Base-by-base conservation (phyloP, 2,329 filamentous ascomycete genomes). In the Fusarium goolgardi region DNA sequence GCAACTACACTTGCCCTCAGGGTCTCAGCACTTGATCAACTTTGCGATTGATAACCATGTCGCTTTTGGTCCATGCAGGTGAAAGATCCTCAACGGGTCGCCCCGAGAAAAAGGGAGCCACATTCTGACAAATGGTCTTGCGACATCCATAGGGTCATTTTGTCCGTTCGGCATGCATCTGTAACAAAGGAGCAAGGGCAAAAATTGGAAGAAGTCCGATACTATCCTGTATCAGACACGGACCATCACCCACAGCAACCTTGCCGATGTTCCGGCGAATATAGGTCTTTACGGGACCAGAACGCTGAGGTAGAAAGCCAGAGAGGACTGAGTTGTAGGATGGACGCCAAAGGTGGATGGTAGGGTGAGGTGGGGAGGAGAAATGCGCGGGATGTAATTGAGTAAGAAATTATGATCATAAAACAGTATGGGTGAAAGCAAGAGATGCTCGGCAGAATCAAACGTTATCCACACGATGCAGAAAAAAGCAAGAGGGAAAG, bases 1-100 rank as follows among this genome's bases (percentile, higher is more conserved):
- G 45, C 21, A 13, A 35, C 23, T 25, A 12, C 32, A 50, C 32
- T 37, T 25, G 21, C 34, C 32, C 16, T 25, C 15, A 23, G 11
- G 37, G 21, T 49, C 23, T 27, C 47, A 51, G 23, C 23, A 21
- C 46, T 27, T 16, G 23, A 27, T 51, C 13, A 32, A 25, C 34
- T 50, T 37, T 44, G 34, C 35, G 31, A 44, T 52, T 29, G 52
- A 65, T 37, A 52, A 44, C 27, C 25, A 39, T 39, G 41, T 53
- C 31, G 41, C 31, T 54, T 59, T 34, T 34, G 40, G 27, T 40
- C 21, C 25, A 57, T 51, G 44, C 43, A 37, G 39, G 41, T 39
- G 43, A 55, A 50, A 41, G 52, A 61, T 55, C 50, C 65, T 63
- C 45, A 44, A 67, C 61, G 57, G 65, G 58, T 69, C 52, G 61